Percentiles rank a stretch among this genome's conserved stretches.
Conservation (phyloP, 768 basidiomycete species). For the Tephrocybe sp. region DNA sequence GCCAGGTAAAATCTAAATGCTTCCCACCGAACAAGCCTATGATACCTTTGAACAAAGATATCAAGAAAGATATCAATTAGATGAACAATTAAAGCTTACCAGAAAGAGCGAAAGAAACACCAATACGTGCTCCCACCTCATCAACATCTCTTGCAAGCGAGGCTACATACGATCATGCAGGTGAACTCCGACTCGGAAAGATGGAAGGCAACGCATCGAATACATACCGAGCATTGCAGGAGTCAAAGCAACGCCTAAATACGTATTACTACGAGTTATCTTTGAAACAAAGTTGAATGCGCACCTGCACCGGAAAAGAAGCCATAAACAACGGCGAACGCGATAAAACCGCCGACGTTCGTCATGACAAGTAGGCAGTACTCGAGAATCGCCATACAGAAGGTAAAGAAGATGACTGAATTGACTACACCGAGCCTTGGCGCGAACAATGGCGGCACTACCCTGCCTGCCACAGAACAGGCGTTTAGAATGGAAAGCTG, state of each 20-base stretch:
- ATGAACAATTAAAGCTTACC: neutral
- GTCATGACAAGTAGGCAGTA: conserved; percentile 41
- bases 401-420: conserved; percentile 34
- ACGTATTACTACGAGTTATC: neutral
- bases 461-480: conserved; percentile 47
- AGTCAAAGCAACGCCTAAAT: neutral
- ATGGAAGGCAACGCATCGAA: neutral
- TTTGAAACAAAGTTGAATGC: neutral
- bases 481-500: conserved; percentile 57
- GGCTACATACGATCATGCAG: neutral
- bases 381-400: conserved; percentile 33
- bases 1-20: too few species aligned
- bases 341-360: conserved; percentile 30
- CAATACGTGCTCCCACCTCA: neutral
- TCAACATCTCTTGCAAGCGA: neutral
- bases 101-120: neutral
- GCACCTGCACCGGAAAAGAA: conserved; percentile 44
- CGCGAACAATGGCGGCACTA: conserved; percentile 42
- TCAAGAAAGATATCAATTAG: neutral
- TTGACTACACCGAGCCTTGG: conserved; percentile 41
- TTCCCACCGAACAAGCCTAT: neutral
- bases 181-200: too few species aligned
- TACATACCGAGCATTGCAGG: neutral
- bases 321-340: conserved; percentile 44
- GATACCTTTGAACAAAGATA: neutral